Evolutionary conservation across 2,329 filamentous ascomycete genomes (phyloP).

Genomic region (Samsoniella hepiali): DNA sequence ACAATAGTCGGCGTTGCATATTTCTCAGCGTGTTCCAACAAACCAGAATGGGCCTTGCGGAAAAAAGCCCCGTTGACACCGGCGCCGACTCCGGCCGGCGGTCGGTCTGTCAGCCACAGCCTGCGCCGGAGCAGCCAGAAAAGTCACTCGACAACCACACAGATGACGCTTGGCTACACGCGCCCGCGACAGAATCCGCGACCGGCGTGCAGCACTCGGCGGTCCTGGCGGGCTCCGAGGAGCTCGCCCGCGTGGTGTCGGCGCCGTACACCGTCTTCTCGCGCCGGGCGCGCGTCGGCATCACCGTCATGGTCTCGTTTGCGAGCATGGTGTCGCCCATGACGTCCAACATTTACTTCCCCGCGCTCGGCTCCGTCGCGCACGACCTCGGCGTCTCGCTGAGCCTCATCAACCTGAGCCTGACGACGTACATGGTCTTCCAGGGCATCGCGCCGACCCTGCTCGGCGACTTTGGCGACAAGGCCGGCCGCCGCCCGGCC

Average conservation of each 20-base stretch:
- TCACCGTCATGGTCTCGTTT: conserved; percentile 50
- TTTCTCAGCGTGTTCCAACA: not conserved
- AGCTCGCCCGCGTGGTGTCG: conserved; percentile 25
- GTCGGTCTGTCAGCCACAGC: not conserved
- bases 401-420: conserved; percentile 45
- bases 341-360: conserved; percentile 57
- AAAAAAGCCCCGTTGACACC: not conserved
- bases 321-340: conserved; percentile 56
- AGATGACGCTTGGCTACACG: not conserved
- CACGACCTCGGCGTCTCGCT: conserved; percentile 38
- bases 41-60: not conserved
- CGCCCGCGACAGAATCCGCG: not conserved
- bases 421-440: conserved; percentile 62
- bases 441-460: conserved; percentile 60
- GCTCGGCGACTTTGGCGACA: conserved; percentile 61
- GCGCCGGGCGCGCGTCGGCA: conserved; percentile 37
- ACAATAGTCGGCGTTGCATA: not conserved
- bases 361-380: conserved; percentile 40
- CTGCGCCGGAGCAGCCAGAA: not conserved
- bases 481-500: conserved; percentile 57
- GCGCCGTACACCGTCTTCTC: conserved; percentile 37
- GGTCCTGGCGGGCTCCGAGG: not conserved
- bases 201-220: not conserved
- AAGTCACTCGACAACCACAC: not conserved
- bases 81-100: conserved; percentile 1